Evolutionary conservation across 371 early-diverging fungal genomes (phyloP), one percentile per base, ranked within the genome.

Genomic region (Mucor plumbeus): DNA sequence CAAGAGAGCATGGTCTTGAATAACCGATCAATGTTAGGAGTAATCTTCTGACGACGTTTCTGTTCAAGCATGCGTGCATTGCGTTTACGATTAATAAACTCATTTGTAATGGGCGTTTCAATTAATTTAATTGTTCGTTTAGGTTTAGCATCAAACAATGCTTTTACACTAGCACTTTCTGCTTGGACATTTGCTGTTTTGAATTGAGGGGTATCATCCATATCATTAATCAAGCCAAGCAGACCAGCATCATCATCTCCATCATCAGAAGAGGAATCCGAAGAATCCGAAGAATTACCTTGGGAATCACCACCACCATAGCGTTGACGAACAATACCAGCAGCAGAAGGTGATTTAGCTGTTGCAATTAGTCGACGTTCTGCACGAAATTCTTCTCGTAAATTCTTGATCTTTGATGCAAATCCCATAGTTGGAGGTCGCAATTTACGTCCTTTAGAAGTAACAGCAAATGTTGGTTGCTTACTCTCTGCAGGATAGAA

Each of bases 1-100:
- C 89, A 89, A 7, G 82, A 76, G 0, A 89, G 64, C 15, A 89
- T 71, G 7, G 76, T 65, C 39, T 85, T 85, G 69, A 76, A 84
- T 26, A 89, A 43, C 0, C 69, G 70, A 15, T 81, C 75, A 33
- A 88, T 69, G 17, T 77, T 83, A 2, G 88, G 88, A 14, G 72
- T 75, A 6, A 87, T 60, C 55, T 85, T 82, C n/a, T 77, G 71
- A 47, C 73, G 69, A 39, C 85, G 67, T 4, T 73, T 73, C n/a
- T 73, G 59, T 21, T 76, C 76, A 5, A 53, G 64, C 33, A 59
- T 65, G 15, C 70, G 43, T 7, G 69, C 61, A 9, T 75, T 71
- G 10, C 58, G 31, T 10, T 77, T 70, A 26, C 61, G 67, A 19
- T 72, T 50, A 13, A 72, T 44, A 6, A 44, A 43, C 1, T 61